Percentiles rank a stretch among this genome's conserved stretches.
Conservation (phyloP, 78 protist species). For the Anaeramoeba ignava region DNA sequence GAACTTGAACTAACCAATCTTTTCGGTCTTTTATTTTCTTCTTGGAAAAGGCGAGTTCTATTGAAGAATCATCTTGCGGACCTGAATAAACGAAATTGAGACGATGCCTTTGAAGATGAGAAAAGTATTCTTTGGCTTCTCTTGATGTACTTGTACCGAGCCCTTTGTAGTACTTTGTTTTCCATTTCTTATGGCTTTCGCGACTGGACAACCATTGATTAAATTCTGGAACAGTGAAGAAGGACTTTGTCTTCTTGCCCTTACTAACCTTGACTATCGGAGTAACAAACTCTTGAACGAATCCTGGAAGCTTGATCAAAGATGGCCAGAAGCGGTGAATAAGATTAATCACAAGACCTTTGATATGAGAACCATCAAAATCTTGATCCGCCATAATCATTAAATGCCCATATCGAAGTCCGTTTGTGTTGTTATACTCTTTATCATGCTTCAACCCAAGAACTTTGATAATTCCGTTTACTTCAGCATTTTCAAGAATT, state of each 20-base stretch:
- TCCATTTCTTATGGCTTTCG: constrained; percentile 30
- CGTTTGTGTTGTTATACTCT: neutral
- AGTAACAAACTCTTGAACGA: constrained; percentile 89
- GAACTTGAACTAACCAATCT: neutral
- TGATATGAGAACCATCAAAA: constrained; percentile 99
- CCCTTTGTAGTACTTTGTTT: constrained; percentile 89
- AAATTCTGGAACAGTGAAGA: constrained; percentile 87
- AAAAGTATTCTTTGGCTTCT: neutral
- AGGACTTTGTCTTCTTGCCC: constrained; percentile 19
- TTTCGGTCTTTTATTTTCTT: neutral
- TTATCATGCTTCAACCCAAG: constrained; percentile 48
- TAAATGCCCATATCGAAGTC: constrained; percentile 88
- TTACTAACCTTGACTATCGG: constrained; percentile 85
- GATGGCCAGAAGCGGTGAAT: constrained; percentile 93
- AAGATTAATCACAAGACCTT: constrained; percentile 94
- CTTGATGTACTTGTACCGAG: neutral
- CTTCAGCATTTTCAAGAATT: constrained; percentile 64
- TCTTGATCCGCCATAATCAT: constrained; percentile 97
- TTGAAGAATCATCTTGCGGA: neutral
- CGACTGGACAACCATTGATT: constrained; percentile 42
- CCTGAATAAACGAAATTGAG: neutral
- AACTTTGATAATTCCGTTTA: constrained; percentile 57
- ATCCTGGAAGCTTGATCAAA: constrained; percentile 55
- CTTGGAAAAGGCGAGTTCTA: neutral
- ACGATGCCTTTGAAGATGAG: neutral